These are phyloP conservation scores for Diaporthe helianthi DNA, from an alignment of 2,329 filamentous ascomycete genomes.

Conservation along the genomic window DNA sequence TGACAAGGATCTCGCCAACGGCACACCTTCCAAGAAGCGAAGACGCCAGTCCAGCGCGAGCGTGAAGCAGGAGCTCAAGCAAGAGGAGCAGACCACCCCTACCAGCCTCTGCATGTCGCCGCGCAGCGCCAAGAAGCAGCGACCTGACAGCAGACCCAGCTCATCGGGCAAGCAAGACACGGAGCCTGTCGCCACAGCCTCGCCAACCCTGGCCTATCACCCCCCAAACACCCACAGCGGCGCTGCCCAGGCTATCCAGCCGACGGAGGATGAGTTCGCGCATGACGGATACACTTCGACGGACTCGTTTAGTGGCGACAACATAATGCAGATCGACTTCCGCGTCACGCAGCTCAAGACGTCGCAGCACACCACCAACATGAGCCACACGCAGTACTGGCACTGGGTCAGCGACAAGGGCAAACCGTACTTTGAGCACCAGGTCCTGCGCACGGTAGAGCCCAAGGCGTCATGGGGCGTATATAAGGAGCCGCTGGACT, in stretches of 20 bases:
- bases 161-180: slow-evolving; percentile 1
- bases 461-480: slow-evolving; percentile 54
- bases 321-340: slow-evolving; percentile 56
- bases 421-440: slow-evolving; percentile 56
- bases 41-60: slow-evolving; percentile 33
- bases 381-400: slow-evolving; percentile 62
- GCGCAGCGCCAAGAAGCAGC: slow-evolving; percentile 22
- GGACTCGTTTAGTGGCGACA: slow-evolving; percentile 57
- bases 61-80: slow-evolving; percentile 36
- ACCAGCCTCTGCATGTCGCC: not conserved
- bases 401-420: slow-evolving; percentile 52
- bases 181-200: not conserved
- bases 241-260: too few relatives aligned
- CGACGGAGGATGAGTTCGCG: slow-evolving; percentile 47
- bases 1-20: slow-evolving; percentile 38
- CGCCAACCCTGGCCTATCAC: not conserved
- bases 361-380: slow-evolving; percentile 52
- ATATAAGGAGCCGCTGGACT: slow-evolving; percentile 58
- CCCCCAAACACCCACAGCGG: not conserved
- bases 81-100: slow-evolving; percentile 34
- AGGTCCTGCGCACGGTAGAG: slow-evolving; percentile 55
- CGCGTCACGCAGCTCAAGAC: slow-evolving; percentile 61
- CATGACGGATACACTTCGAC: slow-evolving; percentile 57
- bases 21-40: slow-evolving; percentile 29
- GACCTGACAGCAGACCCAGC: slow-evolving; percentile 5